Evolutionary conservation across 345 rosid species (phyloP).

Genomic region (Punica granatum): DNA sequence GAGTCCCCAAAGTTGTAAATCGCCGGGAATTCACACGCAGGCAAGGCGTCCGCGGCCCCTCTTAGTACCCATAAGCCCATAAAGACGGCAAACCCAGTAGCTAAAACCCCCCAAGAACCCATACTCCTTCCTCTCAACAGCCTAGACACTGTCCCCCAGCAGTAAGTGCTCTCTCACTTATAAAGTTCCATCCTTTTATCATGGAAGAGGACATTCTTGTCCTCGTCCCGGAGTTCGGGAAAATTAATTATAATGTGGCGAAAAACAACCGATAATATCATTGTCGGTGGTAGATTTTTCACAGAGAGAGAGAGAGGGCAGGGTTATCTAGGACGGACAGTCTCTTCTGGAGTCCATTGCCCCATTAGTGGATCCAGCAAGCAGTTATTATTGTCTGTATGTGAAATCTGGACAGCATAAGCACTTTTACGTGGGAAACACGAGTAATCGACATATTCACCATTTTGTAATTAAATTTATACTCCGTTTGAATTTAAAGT

Average conservation of each 20-base stretch:
- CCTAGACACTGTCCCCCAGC: too few relatives aligned
- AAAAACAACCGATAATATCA: too few relatives aligned
- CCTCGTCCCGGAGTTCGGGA: too few relatives aligned
- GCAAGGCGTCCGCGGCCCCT: constrained; percentile 5
- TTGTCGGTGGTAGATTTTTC: constrained; percentile 1
- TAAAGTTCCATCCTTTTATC: neutral
- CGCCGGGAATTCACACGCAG: constrained; percentile 15
- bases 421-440: too few relatives aligned
- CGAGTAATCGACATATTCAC: too few relatives aligned
- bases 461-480: too few relatives aligned
- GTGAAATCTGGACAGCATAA: too few relatives aligned
- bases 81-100: neutral
- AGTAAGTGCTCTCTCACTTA: neutral
- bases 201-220: too few relatives aligned
- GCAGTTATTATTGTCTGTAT: neutral
- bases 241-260: too few relatives aligned
- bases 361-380: neutral
- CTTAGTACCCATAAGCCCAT: neutral
- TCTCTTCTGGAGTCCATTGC: neutral
- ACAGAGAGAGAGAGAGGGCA: neutral
- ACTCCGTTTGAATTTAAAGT: too few relatives aligned
- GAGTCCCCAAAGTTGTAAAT: constrained; percentile 23
- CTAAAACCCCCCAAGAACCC: neutral
- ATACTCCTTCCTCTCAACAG: neutral
- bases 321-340: neutral